These are phyloP conservation scores for Barnettozyma pratensis DNA, from an alignment of 805 yeast species.

Conservation along the genomic window DNA sequence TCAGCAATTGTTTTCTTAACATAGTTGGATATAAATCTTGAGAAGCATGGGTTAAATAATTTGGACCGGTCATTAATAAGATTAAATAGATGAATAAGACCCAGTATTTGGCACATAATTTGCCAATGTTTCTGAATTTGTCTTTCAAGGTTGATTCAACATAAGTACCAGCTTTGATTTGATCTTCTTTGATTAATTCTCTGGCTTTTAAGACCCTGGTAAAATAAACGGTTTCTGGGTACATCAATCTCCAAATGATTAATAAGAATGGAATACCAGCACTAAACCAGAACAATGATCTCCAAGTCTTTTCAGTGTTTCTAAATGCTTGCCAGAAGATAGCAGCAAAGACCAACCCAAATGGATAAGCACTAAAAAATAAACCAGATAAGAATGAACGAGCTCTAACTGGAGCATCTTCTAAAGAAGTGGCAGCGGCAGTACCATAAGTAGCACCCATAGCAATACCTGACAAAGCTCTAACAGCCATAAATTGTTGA, in stretches of 20 bases:
- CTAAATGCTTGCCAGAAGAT: constrained; percentile 60
- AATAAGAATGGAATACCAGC: constrained; percentile 59
- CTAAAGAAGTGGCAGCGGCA: constrained; percentile 44
- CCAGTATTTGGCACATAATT: constrained; percentile 50
- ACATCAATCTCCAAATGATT: constrained; percentile 48
- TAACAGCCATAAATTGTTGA: constrained; percentile 53
- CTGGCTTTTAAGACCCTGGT: constrained; percentile 27
- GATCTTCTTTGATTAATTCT: constrained; percentile 23
- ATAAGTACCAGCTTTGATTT: constrained; percentile 25
- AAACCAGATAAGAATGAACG: constrained; percentile 61
- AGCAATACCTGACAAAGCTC: constrained; percentile 55
- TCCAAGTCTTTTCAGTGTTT: constrained; percentile 50
- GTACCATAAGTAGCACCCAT: constrained; percentile 49
- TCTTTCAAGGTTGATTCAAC: constrained; percentile 23
- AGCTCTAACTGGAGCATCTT: constrained; percentile 57
- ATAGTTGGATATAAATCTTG: constrained; percentile 71
- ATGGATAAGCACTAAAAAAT: constrained; percentile 54
- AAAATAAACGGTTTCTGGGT: constrained; percentile 59
- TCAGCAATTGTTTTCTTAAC: constrained; percentile 48
- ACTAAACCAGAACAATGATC: constrained; percentile 68
- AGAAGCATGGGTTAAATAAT: constrained; percentile 68
- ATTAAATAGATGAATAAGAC: constrained; percentile 52
- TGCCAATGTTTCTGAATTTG: constrained; percentile 24
- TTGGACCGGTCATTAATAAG: constrained; percentile 61
- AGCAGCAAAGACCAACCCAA: constrained; percentile 62